Percentiles rank a stretch among this genome's conserved stretches.
Evolutionary conservation across 768 basidiomycete species (phyloP).

Genomic region (Macrolepiota fuliginosa): DNA sequence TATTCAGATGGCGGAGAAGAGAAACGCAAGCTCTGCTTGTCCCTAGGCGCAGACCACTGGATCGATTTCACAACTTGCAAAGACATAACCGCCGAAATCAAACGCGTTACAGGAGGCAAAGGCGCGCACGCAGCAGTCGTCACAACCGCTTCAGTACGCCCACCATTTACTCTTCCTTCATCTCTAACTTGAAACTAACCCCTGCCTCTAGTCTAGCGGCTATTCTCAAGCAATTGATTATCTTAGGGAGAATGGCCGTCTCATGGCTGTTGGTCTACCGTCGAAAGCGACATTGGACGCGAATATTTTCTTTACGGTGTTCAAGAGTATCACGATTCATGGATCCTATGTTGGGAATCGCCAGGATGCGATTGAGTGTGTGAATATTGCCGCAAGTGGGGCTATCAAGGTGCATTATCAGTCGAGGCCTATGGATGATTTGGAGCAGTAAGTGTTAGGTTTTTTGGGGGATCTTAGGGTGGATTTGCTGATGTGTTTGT

Average conservation of each 20-base stretch:
- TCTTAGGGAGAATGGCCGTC: slow-evolving; percentile 64
- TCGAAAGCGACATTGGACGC: slow-evolving; percentile 55
- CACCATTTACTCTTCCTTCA: not conserved
- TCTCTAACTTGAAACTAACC: too few species aligned
- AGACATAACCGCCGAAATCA: slow-evolving; percentile 65
- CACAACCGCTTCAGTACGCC: slow-evolving; percentile 51
- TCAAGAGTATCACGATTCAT: slow-evolving; percentile 56
- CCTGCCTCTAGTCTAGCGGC: slow-evolving; percentile 27
- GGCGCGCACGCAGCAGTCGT: slow-evolving; percentile 75
- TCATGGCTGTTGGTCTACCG: slow-evolving; percentile 82
- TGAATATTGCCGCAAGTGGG: slow-evolving; percentile 71
- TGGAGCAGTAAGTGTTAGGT: slow-evolving; percentile 44
- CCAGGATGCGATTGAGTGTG: slow-evolving; percentile 80
- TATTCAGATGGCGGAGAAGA: slow-evolving; percentile 65
- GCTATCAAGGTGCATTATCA: slow-evolving; percentile 62
- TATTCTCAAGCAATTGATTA: slow-evolving; percentile 69
- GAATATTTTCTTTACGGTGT: slow-evolving; percentile 71
- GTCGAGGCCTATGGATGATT: slow-evolving; percentile 44
- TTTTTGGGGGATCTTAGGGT: slow-evolving; percentile 5
- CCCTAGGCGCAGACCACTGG: slow-evolving; percentile 72
- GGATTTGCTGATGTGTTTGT: not conserved
- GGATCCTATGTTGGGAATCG: slow-evolving; percentile 68
- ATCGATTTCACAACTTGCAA: slow-evolving; percentile 74
- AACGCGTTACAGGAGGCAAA: slow-evolving; percentile 56
- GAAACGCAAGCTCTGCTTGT: slow-evolving; percentile 58